Evolutionary conservation across 1,284 basidiomycete genomes (phyloP), one percentile per base, ranked within the genome.

Genomic region (Tilletia indica): DNA sequence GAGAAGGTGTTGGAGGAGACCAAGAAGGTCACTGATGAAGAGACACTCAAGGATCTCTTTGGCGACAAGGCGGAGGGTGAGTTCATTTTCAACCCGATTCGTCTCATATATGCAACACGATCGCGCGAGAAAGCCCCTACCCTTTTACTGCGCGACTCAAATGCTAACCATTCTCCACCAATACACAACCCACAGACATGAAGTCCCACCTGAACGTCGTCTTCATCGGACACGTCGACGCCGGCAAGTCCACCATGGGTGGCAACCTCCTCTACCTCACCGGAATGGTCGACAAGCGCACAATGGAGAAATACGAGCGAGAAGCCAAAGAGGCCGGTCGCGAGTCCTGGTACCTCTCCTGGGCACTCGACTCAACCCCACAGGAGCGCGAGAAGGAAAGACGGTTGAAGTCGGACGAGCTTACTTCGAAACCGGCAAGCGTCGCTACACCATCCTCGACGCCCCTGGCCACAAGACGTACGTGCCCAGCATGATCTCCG

Each of bases 281-380:
- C 25, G 82, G 82, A 48, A 83, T 83, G 82, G 82, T 84, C 9
- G 82, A 84, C 80, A 84, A 84, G 78, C 79, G 82, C 47, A 84
- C 82, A 47, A 58, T 84, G 67, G 82, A 84, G 38, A 84, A 84
- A 76, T 83, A 81, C 73, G 82, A 84, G 77, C 73, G 77, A 11
- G 82, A 84, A 48, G 82, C 82, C 49, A 83, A 82, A 74, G 82
- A 84, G 36, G 78, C 79, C 19, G 82, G 82, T 31, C 75, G 82
- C 63, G 82, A 83, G 73, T 81, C 78, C 49, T 84, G 82, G 82
- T 83, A 84, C 73, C 76, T 83, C 42, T 80, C 80, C 36, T 84
- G 82, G 82, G 82, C 82, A 56, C 77, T 84, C 51, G 82, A 84
- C 74, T 83, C 82, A 68, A 83, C 82, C 51, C 76, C 76, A 42